Evolutionary conservation across 2,329 filamentous ascomycete genomes (phyloP).

Genomic region (Raffaelea albimanens): DNA sequence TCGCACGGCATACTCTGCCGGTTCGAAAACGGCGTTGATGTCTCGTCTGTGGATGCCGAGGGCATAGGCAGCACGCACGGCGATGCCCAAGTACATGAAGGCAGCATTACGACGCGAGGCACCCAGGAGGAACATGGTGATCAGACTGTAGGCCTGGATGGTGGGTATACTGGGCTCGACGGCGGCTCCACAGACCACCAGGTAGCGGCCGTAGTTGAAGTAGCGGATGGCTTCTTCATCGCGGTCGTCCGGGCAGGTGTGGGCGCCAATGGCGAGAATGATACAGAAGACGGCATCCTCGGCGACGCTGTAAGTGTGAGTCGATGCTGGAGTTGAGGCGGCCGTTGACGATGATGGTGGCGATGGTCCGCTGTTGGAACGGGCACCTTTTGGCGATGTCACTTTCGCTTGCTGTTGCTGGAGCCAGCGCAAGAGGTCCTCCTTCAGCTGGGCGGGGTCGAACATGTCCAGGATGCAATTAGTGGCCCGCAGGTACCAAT

Average conservation of each 20-base stretch:
- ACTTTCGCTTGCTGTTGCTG: slow-evolving; percentile 2
- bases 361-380: neutral
- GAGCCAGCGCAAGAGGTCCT: slow-evolving; percentile 20
- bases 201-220: slow-evolving; percentile 14
- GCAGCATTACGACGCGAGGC: slow-evolving; percentile 50
- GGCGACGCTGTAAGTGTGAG: slow-evolving; percentile 9
- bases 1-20: slow-evolving; percentile 15
- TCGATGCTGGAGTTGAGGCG: neutral
- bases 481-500: slow-evolving; percentile 21
- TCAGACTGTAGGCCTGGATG: slow-evolving; percentile 41
- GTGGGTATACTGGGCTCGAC: slow-evolving; percentile 44
- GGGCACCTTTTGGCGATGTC: neutral
- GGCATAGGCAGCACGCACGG: slow-evolving; percentile 45
- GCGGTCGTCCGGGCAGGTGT: slow-evolving; percentile 10
- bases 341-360: neutral
- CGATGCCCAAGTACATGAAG: slow-evolving; percentile 55
- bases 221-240: slow-evolving; percentile 9
- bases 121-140: slow-evolving; percentile 51
- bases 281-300: slow-evolving; percentile 10
- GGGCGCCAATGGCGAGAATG: slow-evolving; percentile 16
- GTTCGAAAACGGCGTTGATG: slow-evolving; percentile 18
- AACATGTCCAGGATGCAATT: slow-evolving; percentile 23
- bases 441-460: slow-evolving; percentile 18
- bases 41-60: slow-evolving; percentile 39
- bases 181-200: slow-evolving; percentile 39